These are phyloP conservation scores for Flaveria trinervia DNA, from an alignment of 129 eudicot species.

Conservation along the genomic window DNA sequence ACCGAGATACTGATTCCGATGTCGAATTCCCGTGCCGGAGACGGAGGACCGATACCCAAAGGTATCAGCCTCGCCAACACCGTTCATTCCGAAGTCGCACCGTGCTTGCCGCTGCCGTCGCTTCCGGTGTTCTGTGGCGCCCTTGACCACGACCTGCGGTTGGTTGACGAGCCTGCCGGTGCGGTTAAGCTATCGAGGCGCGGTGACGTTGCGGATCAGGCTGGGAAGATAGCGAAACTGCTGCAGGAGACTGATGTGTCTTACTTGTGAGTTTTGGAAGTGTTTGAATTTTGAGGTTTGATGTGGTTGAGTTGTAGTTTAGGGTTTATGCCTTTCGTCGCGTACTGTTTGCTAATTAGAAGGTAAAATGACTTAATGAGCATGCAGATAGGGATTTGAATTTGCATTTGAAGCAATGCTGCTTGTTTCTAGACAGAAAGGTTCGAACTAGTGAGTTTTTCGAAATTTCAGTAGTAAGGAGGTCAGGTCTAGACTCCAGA, in stretches of 20 bases:
- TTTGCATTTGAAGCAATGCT: slow-evolving; percentile 6
- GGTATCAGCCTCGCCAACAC: slow-evolving; percentile 84
- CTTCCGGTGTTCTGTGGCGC: slow-evolving; percentile 90
- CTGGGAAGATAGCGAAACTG: slow-evolving; percentile 63
- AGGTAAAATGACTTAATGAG: neutral
- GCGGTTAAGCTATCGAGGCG: slow-evolving; percentile 40
- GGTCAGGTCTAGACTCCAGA: slow-evolving; percentile 21
- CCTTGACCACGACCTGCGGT: slow-evolving; percentile 70
- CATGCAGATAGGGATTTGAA: slow-evolving; percentile 21
- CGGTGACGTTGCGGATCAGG: slow-evolving; percentile 54
- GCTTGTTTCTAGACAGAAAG: slow-evolving; percentile 4
- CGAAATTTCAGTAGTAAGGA: slow-evolving; percentile 2
- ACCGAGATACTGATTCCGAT: slow-evolving; percentile 36
- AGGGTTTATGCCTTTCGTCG: slow-evolving; percentile 16
- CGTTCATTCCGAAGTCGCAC: slow-evolving; percentile 83
- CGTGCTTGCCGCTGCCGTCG: slow-evolving; percentile 91
- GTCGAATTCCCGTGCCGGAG: slow-evolving; percentile 53
- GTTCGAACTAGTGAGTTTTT: neutral
- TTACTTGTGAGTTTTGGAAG: slow-evolving; percentile 67
- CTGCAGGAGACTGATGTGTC: slow-evolving; percentile 71
- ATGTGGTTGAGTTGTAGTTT: slow-evolving; percentile 11
- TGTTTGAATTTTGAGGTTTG: slow-evolving; percentile 24
- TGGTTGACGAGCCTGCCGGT: slow-evolving; percentile 56
- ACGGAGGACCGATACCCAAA: slow-evolving; percentile 47
- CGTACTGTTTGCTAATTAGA: slow-evolving; percentile 1